These are phyloP conservation scores for Fusarium avenaceum DNA, from an alignment of 2,329 filamentous ascomycete genomes.

Conservation along the genomic window DNA sequence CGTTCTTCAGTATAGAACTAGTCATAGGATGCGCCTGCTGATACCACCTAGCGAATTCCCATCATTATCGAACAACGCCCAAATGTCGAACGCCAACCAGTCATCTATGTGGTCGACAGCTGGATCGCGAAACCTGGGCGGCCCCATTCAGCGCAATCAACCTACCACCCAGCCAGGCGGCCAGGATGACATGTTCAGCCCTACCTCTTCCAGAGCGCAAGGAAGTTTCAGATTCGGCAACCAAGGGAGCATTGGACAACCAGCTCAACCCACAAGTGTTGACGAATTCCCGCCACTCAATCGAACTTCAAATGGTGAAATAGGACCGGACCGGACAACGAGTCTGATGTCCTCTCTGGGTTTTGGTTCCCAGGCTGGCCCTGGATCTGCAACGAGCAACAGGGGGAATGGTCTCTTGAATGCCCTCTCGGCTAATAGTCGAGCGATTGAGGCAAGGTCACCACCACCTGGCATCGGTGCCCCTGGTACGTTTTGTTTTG, in stretches of 20 bases:
- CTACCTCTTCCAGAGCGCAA: slow-evolving; percentile 61
- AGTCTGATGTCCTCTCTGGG: slow-evolving; percentile 67
- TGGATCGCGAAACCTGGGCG: slow-evolving; percentile 63
- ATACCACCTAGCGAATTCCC: slow-evolving; percentile 73
- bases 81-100: slow-evolving; percentile 63
- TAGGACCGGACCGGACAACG: slow-evolving; percentile 67
- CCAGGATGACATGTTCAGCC: slow-evolving; percentile 63
- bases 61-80: slow-evolving; percentile 72
- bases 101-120: slow-evolving; percentile 68
- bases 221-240: slow-evolving; percentile 68
- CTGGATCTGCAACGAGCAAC: slow-evolving; percentile 55
- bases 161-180: slow-evolving; percentile 65
- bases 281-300: slow-evolving; percentile 75
- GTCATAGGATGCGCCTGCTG: slow-evolving; percentile 9
- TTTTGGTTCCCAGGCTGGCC: slow-evolving; percentile 63
- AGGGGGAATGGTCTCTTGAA: slow-evolving; percentile 74
- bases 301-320: slow-evolving; percentile 68
- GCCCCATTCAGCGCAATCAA: slow-evolving; percentile 65
- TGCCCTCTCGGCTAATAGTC: slow-evolving; percentile 71
- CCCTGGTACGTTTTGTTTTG: slow-evolving; percentile 51
- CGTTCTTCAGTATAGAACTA: slow-evolving; percentile 4
- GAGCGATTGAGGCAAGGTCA: slow-evolving; percentile 64
- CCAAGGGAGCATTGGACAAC: slow-evolving; percentile 60
- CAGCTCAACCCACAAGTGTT: slow-evolving; percentile 62
- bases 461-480: slow-evolving; percentile 61